A percentile compares a stretch with the other conserved stretches of the same genome.
Evolutionary conservation across 768 basidiomycete genomes (phyloP).

Genomic region (Lactarius quietus): DNA sequence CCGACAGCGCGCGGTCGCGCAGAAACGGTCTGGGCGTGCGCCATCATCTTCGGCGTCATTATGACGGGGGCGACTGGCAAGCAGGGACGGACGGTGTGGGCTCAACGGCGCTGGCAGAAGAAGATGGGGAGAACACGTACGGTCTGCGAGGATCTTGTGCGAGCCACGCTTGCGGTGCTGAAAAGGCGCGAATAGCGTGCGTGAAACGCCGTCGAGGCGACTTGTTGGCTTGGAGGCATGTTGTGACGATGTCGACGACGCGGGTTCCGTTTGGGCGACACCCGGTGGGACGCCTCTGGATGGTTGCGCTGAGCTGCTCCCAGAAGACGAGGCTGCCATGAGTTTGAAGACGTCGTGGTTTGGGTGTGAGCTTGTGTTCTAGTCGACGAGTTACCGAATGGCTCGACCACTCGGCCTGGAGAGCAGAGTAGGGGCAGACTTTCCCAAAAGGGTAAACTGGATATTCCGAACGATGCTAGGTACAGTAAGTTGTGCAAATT

Average conservation of each 20-base stretch:
- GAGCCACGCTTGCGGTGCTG: conserved; percentile 60
- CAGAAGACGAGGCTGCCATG: conserved; percentile 31
- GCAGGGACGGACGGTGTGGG: not conserved
- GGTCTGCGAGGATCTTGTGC: conserved; percentile 66
- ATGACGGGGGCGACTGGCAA: conserved; percentile 76
- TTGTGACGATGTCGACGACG: conserved; percentile 17
- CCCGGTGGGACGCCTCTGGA: conserved; percentile 41
- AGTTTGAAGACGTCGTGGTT: conserved; percentile 5
- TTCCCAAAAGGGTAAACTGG: not conserved
- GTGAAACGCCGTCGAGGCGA: conserved; percentile 62
- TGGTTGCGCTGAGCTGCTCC: conserved; percentile 28
- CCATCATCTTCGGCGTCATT: conserved; percentile 85
- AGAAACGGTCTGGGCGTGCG: conserved; percentile 64
- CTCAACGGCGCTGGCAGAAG: conserved; percentile 2
- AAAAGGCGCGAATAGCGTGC: conserved; percentile 69
- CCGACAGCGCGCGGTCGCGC: conserved; percentile 41
- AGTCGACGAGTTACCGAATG: not conserved
- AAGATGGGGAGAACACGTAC: conserved; percentile 42
- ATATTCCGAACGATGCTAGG: too few species aligned
- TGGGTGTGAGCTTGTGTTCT: not conserved
- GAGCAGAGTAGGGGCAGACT: not conserved
- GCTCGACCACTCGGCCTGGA: not conserved
- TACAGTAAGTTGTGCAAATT: conserved; percentile 12
- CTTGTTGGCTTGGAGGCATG: conserved; percentile 29
- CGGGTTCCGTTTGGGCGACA: conserved; percentile 28